Evolutionary conservation across 768 basidiomycete species (phyloP).

Genomic region (Lenzites betulinus): DNA sequence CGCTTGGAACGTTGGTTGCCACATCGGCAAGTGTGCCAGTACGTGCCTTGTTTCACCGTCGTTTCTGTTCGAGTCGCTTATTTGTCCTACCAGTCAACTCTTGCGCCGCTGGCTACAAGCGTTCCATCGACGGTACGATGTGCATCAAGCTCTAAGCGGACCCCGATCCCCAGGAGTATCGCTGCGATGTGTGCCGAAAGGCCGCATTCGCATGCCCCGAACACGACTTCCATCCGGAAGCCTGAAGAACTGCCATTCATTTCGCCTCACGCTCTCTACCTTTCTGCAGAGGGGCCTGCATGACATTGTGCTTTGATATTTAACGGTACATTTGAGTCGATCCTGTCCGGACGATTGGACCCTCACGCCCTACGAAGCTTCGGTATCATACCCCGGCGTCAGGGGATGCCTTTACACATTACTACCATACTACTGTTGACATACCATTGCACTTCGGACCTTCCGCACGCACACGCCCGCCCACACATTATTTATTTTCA

Average conservation of each 20-base stretch:
- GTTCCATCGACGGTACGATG: constrained; percentile 42
- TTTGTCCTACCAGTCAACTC: constrained; percentile 44
- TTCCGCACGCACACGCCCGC: neutral
- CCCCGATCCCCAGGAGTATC: constrained; percentile 5
- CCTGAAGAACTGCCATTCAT: constrained; percentile 15
- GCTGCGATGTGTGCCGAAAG: neutral
- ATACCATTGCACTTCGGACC: neutral
- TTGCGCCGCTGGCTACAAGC: constrained; percentile 51
- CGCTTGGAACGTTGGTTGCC: constrained; percentile 73
- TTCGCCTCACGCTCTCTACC: constrained; percentile 20
- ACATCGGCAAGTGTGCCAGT: constrained; percentile 55
- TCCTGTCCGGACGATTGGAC: constrained; percentile 10
- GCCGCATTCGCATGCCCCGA: neutral
- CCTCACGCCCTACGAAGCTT: constrained; percentile 5
- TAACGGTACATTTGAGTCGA: neutral
- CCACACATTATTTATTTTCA: constrained; percentile 4
- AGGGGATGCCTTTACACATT: constrained; percentile 6
- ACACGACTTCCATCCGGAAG: constrained; percentile 3
- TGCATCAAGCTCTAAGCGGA: constrained; percentile 41
- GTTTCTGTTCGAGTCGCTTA: constrained; percentile 2
- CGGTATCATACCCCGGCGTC: constrained; percentile 13
- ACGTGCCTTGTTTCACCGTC: constrained; percentile 27
- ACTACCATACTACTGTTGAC: constrained; percentile 1
- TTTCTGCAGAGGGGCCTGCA: neutral
- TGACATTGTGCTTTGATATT: constrained; percentile 1